Evolutionary conservation across 768 basidiomycete species (phyloP).

Genomic region (Porphyrellus cyaneotinctus): DNA sequence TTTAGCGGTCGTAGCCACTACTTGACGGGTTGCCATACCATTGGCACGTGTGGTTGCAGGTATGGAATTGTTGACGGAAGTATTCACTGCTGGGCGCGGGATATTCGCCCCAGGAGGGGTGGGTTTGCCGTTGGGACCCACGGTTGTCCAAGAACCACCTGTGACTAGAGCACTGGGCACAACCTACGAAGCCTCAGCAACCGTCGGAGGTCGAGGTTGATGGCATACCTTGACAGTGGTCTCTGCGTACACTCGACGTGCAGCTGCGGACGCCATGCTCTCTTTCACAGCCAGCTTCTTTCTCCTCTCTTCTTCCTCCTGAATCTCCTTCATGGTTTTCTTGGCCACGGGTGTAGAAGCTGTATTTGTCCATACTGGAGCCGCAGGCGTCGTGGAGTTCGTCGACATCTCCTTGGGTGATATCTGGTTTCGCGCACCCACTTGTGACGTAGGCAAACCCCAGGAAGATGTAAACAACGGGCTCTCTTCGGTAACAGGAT

Average conservation of each 20-base stretch:
- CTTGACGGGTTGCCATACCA: conserved; percentile 36
- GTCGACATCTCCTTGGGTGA: conserved; percentile 41
- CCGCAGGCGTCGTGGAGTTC: conserved; percentile 29
- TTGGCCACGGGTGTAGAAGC: conserved; percentile 54
- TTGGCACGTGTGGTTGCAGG: conserved; percentile 36
- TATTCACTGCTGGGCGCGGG: conserved; percentile 33
- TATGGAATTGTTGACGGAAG: conserved; percentile 27
- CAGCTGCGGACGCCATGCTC: conserved; percentile 49
- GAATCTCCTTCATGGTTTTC: conserved; percentile 98
- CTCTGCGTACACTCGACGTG: conserved; percentile 76
- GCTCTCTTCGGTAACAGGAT: conserved; percentile 47
- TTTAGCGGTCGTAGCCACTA: conserved; percentile 34
- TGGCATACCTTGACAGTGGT: conserved; percentile 63
- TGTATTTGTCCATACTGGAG: conserved; percentile 72
- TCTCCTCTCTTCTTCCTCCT: conserved; percentile 91
- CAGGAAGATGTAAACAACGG: conserved; percentile 71
- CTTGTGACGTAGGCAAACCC: conserved; percentile 85
- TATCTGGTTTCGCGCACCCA: conserved; percentile 46
- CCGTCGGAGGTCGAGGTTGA: background rate
- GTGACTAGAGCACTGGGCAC: conserved; percentile 31
- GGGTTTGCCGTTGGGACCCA: conserved; percentile 74
- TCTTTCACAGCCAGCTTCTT: conserved; percentile 68
- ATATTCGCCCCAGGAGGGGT: conserved; percentile 26
- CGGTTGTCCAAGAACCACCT: conserved; percentile 78
- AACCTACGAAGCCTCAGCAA: conserved; percentile 27